A percentile compares a stretch with the other conserved stretches of the same genome.
These are phyloP conservation scores for Xeromyces bisporus DNA, from an alignment of 495 filamentous ascomycete genomes.

Conservation along the genomic window DNA sequence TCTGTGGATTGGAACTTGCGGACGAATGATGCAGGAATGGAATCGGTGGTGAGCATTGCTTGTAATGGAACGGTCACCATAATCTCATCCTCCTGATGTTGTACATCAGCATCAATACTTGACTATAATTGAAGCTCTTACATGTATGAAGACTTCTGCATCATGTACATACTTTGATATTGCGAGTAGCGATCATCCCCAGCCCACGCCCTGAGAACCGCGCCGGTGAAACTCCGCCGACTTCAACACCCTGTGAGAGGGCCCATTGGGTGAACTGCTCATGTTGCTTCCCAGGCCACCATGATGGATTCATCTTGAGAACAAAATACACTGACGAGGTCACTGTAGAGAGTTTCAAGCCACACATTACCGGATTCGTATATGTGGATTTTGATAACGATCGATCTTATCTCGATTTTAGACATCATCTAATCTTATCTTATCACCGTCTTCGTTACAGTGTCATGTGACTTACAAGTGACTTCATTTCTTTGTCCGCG, in stretches of 20 bases:
- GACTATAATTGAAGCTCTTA: no score
- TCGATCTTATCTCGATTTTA: no score
- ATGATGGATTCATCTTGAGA: slow-evolving; percentile 22
- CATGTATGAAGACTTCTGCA: slow-evolving; percentile 18
- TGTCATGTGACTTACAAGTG: no score
- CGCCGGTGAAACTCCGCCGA: slow-evolving; percentile 41
- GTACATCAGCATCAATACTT: slow-evolving; percentile 7
- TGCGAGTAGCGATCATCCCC: slow-evolving; percentile 51
- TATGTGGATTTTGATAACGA: no score
- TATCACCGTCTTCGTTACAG: background rate
- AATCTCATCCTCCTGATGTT: slow-evolving; percentile 34
- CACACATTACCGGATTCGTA: no score
- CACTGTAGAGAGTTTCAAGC: no score
- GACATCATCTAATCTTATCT: no score
- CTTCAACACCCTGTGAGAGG: slow-evolving; percentile 34
- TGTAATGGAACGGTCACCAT: slow-evolving; percentile 47
- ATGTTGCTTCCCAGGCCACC: slow-evolving; percentile 28
- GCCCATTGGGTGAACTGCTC: slow-evolving; percentile 46
- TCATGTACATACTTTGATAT: slow-evolving; percentile 40
- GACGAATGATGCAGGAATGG: slow-evolving; percentile 31
- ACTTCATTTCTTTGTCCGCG: no score
- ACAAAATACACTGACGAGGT: no score
- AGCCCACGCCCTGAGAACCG: slow-evolving; percentile 50
- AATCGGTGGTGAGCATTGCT: slow-evolving; percentile 43
- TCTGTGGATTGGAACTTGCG: slow-evolving; percentile 22